phyloP scores from a whole-genome alignment of 192 early-diverging fungal genomes.

The Paraglomus occultum region DNA sequence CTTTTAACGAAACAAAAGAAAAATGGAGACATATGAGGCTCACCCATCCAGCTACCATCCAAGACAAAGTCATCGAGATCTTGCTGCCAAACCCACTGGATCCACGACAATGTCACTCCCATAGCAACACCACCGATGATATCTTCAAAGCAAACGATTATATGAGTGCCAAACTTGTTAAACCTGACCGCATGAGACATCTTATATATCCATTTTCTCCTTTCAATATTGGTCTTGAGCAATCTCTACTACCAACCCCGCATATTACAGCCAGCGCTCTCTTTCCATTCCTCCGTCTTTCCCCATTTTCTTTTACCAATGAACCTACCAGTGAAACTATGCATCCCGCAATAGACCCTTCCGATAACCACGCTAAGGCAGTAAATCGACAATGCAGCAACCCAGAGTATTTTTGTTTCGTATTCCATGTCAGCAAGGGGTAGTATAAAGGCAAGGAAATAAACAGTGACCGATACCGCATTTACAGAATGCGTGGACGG shows the following conservation, averaged over 20 bases:
- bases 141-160: constrained; percentile 39
- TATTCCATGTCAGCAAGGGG: constrained; percentile 40
- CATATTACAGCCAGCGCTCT: no score
- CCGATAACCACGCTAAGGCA: constrained; percentile 65
- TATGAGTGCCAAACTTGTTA: not conserved
- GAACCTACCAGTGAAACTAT: constrained; percentile 57
- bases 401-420: constrained; percentile 38
- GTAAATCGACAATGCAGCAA: constrained; percentile 48
- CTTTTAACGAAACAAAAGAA: constrained; percentile 4
- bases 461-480: constrained; percentile 70
- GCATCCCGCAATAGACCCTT: constrained; percentile 86
- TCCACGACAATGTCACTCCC: constrained; percentile 57
- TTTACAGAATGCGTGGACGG: constrained; percentile 89
- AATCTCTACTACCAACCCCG: no score
- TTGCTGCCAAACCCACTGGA: constrained; percentile 52
- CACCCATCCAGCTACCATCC: constrained; percentile 36
- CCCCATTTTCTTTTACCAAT: not conserved
- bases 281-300: no score
- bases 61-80: constrained; percentile 36
- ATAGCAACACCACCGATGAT: constrained; percentile 68
- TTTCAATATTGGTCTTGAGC: no score
- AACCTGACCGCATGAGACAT: not conserved
- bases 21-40: not conserved
- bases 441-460: constrained; percentile 47
- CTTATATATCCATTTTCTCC: not conserved